Base-by-base conservation (phyloP, 2,329 filamentous ascomycete genomes). In the Microascus cirrosus region DNA sequence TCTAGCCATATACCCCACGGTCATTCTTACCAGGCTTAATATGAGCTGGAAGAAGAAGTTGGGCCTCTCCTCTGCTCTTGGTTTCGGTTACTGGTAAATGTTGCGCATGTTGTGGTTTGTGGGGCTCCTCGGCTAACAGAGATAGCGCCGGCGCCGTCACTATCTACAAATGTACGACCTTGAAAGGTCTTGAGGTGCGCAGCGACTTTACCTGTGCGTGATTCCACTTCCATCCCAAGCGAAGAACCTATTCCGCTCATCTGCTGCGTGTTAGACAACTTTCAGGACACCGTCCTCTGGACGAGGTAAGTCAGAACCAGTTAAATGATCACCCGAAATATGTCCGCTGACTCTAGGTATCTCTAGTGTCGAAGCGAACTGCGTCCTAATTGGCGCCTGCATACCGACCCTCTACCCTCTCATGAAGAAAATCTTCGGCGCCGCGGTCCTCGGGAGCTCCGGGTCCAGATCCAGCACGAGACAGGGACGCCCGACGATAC, bases 21-120 rank as follows among this genome's bases (percentile, higher is more conserved):
- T 71, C 2, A 67, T 75, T 0, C 65, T 76, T 0, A 70, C 61
- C 45, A 63, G 64, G 8, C 63, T 76, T 10, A 69, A 73, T 39
- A 66, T 76, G 63, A 67, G 68, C 22, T 59, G 67, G 13, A 67
- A 65, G 59, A 75, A 75, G 66, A 76, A 76, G 64, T 54, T 75
- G 6, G 72, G 68, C 0, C 59, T 76, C 4, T 67, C 66, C 1
- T 59, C 63, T 48, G 69, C 73, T 0, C 65, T 75, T 3, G 71
- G 73, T 1, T 68, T 74, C 35, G 73, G 73, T 0, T 70, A 67
- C 35, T 66, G 72, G 67, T 74, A 58, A 15, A 70, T 62, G 12
- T 36, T 5, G n/a, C 25, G 7, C 3, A 2, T 18, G 42, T 48
- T 4, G 4, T 22, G 42, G 2, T 4, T 7, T 8, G n/a, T 5